phyloP scores from a whole-genome alignment of 1,284 basidiomycete species.

The Porodaedalea pini region DNA sequence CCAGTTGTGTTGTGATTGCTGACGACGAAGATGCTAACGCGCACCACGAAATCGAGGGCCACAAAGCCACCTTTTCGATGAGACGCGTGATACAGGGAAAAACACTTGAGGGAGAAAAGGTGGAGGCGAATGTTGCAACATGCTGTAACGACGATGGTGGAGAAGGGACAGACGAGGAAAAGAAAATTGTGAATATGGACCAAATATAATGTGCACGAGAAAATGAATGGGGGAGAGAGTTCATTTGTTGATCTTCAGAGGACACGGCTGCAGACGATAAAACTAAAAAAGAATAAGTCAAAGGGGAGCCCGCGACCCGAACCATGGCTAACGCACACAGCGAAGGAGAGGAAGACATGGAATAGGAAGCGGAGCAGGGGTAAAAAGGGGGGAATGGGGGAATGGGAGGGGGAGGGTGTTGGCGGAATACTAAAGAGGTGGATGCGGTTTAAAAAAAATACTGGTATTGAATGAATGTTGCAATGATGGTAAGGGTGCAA shows the following conservation, averaged over 20 bases:
- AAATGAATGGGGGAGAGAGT: conserved; percentile 15
- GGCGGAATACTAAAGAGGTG: conserved; percentile 23
- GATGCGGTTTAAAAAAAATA: conserved; percentile 30
- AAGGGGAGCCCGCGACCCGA: conserved; percentile 14
- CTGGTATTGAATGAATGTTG: conserved; percentile 24
- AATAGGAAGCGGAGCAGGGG: conserved; percentile 31
- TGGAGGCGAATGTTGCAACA: conserved; percentile 47
- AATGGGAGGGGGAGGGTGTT: conserved; percentile 21
- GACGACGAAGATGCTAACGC: background rate
- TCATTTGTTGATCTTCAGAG: conserved; percentile 16
- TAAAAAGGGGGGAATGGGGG: conserved; percentile 29
- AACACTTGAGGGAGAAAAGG: conserved; percentile 39
- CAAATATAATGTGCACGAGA: conserved; percentile 23
- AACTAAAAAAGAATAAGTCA: conserved; percentile 23
- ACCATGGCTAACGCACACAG: conserved; percentile 15
- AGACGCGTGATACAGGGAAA: conserved; percentile 16
- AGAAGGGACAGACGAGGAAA: conserved; percentile 33
- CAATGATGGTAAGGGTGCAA: conserved; percentile 15
- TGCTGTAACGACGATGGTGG: conserved; percentile 37
- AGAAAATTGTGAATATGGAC: conserved; percentile 29
- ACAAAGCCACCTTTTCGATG: conserved; percentile 2
- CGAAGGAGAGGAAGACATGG: conserved; percentile 23
- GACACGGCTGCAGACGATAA: conserved; percentile 11
- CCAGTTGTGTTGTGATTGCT: conserved; percentile 9
- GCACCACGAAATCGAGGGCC: background rate